phyloP scores from a whole-genome alignment of 129 eudicot species.

The Sambucus nigra region DNA sequence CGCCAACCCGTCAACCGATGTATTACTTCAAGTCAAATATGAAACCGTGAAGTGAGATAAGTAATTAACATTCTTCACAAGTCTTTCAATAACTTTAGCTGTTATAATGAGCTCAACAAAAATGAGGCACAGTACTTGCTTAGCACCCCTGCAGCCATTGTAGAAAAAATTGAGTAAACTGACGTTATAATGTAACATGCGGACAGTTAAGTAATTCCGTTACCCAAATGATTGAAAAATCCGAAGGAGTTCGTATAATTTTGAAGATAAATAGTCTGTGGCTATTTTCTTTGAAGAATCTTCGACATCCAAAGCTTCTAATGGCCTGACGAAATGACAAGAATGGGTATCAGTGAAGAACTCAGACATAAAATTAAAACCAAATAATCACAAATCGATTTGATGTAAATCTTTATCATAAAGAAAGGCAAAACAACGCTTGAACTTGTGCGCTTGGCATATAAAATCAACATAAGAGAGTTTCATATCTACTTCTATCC shows the following conservation, averaged over 20 bases:
- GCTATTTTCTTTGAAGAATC: constrained; percentile 27
- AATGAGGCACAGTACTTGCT: constrained; percentile 40
- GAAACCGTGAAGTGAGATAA: constrained; percentile 43
- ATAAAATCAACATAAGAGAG: too few species aligned
- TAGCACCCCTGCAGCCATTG: constrained; percentile 37
- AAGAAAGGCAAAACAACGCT: too few species aligned
- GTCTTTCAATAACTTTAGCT: constrained; percentile 57
- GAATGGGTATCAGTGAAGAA: neutral
- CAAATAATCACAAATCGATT: neutral
- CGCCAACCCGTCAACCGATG: constrained; percentile 41
- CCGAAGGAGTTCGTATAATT: constrained; percentile 50
- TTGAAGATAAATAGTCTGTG: constrained; percentile 53
- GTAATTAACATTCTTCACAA: constrained; percentile 29
- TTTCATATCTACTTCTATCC: too few species aligned
- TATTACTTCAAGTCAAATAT: constrained; percentile 46
- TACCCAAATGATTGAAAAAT: constrained; percentile 52
- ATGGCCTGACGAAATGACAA: constrained; percentile 34
- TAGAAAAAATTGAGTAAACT: constrained; percentile 2
- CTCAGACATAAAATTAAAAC: neutral
- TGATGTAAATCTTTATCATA: too few species aligned
- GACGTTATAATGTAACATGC: constrained; percentile 1
- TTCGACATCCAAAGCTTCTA: constrained; percentile 28
- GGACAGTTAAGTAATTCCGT: constrained; percentile 3
- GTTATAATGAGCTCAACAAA: constrained; percentile 58
- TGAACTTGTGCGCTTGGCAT: too few species aligned